These are phyloP conservation scores for Ophiostoma himal-ulmi DNA, from an alignment of 2,329 filamentous ascomycete species.

Conservation along the genomic window DNA sequence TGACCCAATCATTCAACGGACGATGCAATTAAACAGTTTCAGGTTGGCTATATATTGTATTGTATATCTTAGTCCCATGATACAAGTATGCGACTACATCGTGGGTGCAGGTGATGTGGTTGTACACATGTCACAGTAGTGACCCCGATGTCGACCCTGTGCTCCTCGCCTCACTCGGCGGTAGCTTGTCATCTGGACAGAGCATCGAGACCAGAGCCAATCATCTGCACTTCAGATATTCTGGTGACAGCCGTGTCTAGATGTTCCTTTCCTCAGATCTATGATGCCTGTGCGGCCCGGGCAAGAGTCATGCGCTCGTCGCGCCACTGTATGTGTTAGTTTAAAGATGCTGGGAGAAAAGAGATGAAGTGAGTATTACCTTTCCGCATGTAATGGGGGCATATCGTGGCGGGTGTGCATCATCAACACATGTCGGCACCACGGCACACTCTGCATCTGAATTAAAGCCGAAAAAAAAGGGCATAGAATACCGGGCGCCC, in stretches of 20 bases:
- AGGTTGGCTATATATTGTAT: neutral
- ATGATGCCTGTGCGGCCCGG: neutral
- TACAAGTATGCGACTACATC: neutral
- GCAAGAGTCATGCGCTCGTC: slow-evolving; percentile 26
- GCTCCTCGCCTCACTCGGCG: neutral
- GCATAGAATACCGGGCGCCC: slow-evolving; percentile 25
- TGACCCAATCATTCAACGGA: neutral
- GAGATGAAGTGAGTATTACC: slow-evolving; percentile 9
- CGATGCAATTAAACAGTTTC: neutral
- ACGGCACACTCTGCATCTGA: slow-evolving; percentile 41
- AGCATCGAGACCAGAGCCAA: neutral
- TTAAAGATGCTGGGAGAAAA: neutral
- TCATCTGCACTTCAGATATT: neutral
- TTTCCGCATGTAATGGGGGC: slow-evolving; percentile 41
- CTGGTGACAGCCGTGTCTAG: neutral
- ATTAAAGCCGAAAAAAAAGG: slow-evolving; percentile 38
- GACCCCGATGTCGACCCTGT: neutral
- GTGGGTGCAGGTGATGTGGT: neutral
- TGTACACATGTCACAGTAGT: neutral
- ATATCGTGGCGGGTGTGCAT: slow-evolving; percentile 38
- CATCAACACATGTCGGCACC: slow-evolving; percentile 38
- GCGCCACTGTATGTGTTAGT: slow-evolving; percentile 22
- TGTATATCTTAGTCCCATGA: neutral
- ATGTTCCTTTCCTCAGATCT: neutral
- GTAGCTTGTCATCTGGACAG: neutral